Evolutionary conservation across 2,329 filamentous ascomycete genomes (phyloP), one percentile per base, ranked within the genome.

Genomic region (Colletotrichum phormii): DNA sequence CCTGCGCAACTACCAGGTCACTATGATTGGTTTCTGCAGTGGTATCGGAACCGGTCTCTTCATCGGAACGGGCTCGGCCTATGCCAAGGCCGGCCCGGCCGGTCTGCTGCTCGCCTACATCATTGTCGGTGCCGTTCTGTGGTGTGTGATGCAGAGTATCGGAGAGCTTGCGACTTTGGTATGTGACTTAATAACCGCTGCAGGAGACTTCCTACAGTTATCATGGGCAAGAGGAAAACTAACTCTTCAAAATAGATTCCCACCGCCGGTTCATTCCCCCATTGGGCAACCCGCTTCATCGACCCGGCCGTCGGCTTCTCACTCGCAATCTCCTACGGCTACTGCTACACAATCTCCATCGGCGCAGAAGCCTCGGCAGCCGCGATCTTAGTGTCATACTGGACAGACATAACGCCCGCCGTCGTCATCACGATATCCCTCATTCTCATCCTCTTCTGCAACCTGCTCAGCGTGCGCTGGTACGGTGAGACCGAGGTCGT

Each of bases 21-120:
- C 88, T 75, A 89, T 89, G 86, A 87, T 89, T 69, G 87, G 86
- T 22, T 80, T 85, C 42, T 82, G 82, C 55, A 82, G 81, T 24
- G 84, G 81, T 29, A 87, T 87, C 77, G 85, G 85, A 5, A 84
- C 84, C 80, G 85, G 85, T 24, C 75, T 86, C 12, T 86, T 84
- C 83, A 80, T 86, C n/a, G 85, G 85, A 15, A 82, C 80, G 55
- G 85, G 85, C 18, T 80, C 79, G 18, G 84, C 83, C 1, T 78
- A 86, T 2, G 77, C 76, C 11, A 78, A 77, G 33, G 85, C 84
- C 55, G 85, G 85, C 22, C 85, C 84, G 2, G 84, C 83, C 29
- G 81, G 80, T 72, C 80, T 86, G 67, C 83, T 87, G 67, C 77
- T 87, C 24, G 84, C 84, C 13, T 87, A 85, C 67, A 60, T 57